Percentiles rank a stretch among this genome's conserved stretches.
These are phyloP conservation scores for Acacia melanoxylon DNA, from an alignment of 306 rosid species.

Conservation along the genomic window DNA sequence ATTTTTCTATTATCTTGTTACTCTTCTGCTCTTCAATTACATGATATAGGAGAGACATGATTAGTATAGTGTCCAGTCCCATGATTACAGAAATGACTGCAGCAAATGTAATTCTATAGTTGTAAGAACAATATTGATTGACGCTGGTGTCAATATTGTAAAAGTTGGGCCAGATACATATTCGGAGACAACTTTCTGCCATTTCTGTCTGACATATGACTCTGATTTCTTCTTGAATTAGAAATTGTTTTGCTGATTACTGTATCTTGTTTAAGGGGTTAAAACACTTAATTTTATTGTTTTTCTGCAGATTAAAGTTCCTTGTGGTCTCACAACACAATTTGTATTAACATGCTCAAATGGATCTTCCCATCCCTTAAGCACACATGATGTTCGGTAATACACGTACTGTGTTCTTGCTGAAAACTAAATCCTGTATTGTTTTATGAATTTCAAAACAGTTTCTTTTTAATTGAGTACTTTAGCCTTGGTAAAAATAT, in stretches of 20 bases:
- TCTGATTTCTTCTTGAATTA: neutral
- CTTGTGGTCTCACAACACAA: slow-evolving; percentile 72
- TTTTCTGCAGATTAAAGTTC: slow-evolving; percentile 84
- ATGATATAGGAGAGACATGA: neutral
- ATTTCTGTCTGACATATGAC: slow-evolving; percentile 12
- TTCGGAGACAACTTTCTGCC: neutral
- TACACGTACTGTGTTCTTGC: slow-evolving; percentile 15
- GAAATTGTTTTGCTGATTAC: slow-evolving; percentile 15
- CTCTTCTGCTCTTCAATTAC: neutral
- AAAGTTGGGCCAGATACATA: slow-evolving; percentile 3
- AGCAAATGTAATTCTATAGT: neutral
- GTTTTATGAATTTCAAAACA: neutral
- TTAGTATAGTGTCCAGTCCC: neutral
- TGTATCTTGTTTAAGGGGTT: slow-evolving; percentile 19
- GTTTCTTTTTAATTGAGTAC: neutral
- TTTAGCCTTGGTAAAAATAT: slow-evolving; percentile 4
- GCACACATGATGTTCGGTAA: slow-evolving; percentile 68
- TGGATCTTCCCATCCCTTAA: slow-evolving; percentile 82
- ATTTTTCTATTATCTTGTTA: too few relatives aligned
- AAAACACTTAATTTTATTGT: neutral
- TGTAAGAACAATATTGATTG: neutral
- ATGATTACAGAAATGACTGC: neutral
- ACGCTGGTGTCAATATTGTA: neutral
- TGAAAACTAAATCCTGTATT: neutral
- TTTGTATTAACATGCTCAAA: slow-evolving; percentile 76